phyloP scores from a whole-genome alignment of 306 rosid genomes.

The Sicyos baderoa region DNA sequence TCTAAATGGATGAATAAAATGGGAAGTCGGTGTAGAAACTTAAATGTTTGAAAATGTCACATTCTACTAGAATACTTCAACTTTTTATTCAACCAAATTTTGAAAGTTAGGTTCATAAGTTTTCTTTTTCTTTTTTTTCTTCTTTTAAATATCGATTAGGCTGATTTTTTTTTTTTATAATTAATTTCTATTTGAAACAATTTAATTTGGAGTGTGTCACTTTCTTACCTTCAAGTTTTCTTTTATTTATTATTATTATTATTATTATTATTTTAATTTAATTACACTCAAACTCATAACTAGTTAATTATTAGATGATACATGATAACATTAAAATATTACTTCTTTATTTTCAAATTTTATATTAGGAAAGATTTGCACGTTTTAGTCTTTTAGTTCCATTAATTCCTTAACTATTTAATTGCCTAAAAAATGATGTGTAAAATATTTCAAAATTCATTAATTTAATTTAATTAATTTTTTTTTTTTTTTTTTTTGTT shows the following conservation, averaged over 20 bases:
- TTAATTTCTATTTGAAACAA: background rate
- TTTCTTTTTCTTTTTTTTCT: background rate
- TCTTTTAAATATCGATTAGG: background rate
- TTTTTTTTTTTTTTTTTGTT: no score
- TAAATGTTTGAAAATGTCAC: slow-evolving; percentile 16
- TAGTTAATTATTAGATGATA: no score
- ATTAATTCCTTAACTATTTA: background rate
- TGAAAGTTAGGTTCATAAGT: background rate
- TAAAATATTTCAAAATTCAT: background rate
- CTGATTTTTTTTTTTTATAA: background rate
- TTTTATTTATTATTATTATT: no score
- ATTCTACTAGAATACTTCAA: slow-evolving; percentile 17
- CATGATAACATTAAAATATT: no score
- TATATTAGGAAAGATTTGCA: background rate
- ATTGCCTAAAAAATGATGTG: background rate
- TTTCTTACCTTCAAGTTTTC: background rate
- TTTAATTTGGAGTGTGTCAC: background rate
- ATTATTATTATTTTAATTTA: no score
- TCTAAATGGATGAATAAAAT: background rate
- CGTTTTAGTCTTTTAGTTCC: background rate
- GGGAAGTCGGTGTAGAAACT: background rate
- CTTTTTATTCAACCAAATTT: background rate
- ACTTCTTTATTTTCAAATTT: no score
- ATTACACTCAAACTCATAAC: no score
- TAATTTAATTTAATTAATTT: background rate